Conservation (phyloP, 495 filamentous ascomycete species). For the Penicillium waksmanii region DNA sequence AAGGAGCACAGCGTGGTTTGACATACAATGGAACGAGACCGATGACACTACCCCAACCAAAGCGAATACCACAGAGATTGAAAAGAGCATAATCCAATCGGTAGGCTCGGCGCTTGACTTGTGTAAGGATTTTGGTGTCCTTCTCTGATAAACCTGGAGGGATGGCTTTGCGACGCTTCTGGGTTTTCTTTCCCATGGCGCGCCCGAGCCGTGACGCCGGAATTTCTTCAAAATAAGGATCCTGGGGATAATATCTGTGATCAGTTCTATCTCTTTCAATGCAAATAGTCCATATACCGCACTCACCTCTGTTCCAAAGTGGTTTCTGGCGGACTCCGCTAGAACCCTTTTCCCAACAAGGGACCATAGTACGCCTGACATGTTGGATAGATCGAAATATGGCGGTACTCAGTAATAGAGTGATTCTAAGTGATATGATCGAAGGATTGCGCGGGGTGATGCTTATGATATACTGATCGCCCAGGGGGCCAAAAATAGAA, state of each 20-base stretch:
- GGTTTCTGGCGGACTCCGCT: conserved; percentile 65
- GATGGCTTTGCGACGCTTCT: conserved; percentile 68
- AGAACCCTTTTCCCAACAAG: conserved; percentile 68
- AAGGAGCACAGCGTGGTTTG: background rate
- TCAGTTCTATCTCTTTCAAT: conserved; percentile 8
- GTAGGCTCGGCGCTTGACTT: conserved; percentile 81
- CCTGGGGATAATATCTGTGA: conserved; percentile 37
- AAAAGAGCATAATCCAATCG: conserved; percentile 78
- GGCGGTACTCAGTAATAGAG: background rate
- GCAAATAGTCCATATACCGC: background rate
- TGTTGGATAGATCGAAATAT: conserved; percentile 22
- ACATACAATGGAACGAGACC: conserved; percentile 78
- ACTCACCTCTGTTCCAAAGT: conserved; percentile 69
- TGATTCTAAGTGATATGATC: background rate
- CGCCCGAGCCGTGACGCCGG: conserved; percentile 69
- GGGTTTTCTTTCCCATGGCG: conserved; percentile 59
- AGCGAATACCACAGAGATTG: conserved; percentile 72
- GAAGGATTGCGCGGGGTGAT: background rate
- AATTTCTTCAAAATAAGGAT: conserved; percentile 76
- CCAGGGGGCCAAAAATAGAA: conserved; percentile 29
- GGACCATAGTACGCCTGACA: conserved; percentile 57
- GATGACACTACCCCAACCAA: conserved; percentile 84
- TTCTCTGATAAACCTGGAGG: conserved; percentile 75
- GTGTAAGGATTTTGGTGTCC: conserved; percentile 77
- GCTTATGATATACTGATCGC: conserved; percentile 18